Evolutionary conservation across 495 filamentous ascomycete genomes (phyloP).

Genomic region (Aspergillus baeticus): DNA sequence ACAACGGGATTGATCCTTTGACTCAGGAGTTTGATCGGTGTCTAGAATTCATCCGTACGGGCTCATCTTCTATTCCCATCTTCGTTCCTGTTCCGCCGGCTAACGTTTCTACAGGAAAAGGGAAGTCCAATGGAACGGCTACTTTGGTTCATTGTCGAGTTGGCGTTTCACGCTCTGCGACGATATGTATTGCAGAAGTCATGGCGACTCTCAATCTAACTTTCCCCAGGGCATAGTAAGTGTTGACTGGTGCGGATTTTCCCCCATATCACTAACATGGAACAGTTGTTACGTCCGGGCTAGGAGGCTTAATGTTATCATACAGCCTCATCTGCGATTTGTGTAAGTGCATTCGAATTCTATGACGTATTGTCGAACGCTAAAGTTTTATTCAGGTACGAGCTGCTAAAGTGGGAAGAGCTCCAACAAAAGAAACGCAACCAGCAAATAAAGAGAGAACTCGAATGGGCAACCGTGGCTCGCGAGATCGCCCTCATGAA

Average conservation of each 20-base stretch:
- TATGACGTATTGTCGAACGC: not conserved
- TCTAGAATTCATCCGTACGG: conserved; percentile 86
- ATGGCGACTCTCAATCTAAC: conserved; percentile 79
- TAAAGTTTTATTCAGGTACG: conserved; percentile 36
- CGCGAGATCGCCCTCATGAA: conserved; percentile 95
- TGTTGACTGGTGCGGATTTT: conserved; percentile 11
- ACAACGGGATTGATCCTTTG: conserved; percentile 93
- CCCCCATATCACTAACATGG: conserved; percentile 10
- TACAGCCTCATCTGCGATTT: conserved; percentile 69
- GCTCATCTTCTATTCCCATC: not conserved
- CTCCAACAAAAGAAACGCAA: conserved; percentile 42
- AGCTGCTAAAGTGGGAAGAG: conserved; percentile 95
- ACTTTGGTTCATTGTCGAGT: conserved; percentile 96
- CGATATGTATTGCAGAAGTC: conserved; percentile 97
- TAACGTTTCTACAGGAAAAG: conserved; percentile 55
- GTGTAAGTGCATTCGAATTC: conserved; percentile 39
- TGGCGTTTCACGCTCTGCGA: conserved; percentile 90
- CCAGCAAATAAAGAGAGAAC: conserved; percentile 61
- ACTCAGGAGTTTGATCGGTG: conserved; percentile 85
- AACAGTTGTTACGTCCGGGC: conserved; percentile 86
- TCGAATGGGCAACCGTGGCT: conserved; percentile 88
- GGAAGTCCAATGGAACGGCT: conserved; percentile 71
- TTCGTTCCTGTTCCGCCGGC: not conserved
- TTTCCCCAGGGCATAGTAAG: conserved; percentile 86
- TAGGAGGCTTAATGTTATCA: conserved; percentile 75